phyloP scores from a whole-genome alignment of 139 green algal species.

The Tetraselmis striata region DNA sequence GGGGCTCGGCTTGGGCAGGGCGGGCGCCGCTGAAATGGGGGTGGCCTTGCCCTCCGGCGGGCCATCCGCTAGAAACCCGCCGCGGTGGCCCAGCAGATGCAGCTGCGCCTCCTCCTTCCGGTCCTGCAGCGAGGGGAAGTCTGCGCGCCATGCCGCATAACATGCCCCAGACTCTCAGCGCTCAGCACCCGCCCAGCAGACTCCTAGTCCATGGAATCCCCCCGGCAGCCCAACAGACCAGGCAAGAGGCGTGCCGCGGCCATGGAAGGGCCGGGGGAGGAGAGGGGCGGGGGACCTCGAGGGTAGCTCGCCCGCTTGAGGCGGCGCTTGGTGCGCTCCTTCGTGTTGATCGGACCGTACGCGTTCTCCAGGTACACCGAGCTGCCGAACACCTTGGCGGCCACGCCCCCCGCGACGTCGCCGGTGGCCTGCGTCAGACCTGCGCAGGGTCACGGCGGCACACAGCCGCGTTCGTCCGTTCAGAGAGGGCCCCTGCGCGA shows the following conservation, averaged over 20 bases:
- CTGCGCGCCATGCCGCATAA: too few relatives aligned
- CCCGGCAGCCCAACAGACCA: too few relatives aligned
- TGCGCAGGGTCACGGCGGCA: too few relatives aligned
- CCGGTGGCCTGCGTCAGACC: background rate
- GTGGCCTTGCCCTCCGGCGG: background rate
- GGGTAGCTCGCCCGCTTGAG: background rate
- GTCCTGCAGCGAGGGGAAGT: background rate
- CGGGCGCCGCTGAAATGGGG: background rate
- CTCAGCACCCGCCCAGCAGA: too few relatives aligned
- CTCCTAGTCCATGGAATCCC: too few relatives aligned
- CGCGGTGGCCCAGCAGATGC: background rate
- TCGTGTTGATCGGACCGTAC: background rate
- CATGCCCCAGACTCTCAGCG: too few relatives aligned
- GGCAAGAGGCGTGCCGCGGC: too few relatives aligned
- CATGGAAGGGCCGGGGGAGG: too few relatives aligned
- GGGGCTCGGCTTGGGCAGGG: background rate
- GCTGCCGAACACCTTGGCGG: background rate
- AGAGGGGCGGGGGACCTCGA: too few relatives aligned
- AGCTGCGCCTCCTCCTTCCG: background rate
- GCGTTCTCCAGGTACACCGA: background rate
- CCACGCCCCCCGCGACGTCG: background rate
- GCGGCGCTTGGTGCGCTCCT: background rate
- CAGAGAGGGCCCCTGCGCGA: too few relatives aligned
- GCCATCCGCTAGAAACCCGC: too few relatives aligned
- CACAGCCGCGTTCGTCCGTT: too few relatives aligned